A percentile compares a stretch with the other conserved stretches of the same genome.
Evolutionary conservation across 345 rosid species (phyloP).

Genomic region (Toxicodendron radicans): DNA sequence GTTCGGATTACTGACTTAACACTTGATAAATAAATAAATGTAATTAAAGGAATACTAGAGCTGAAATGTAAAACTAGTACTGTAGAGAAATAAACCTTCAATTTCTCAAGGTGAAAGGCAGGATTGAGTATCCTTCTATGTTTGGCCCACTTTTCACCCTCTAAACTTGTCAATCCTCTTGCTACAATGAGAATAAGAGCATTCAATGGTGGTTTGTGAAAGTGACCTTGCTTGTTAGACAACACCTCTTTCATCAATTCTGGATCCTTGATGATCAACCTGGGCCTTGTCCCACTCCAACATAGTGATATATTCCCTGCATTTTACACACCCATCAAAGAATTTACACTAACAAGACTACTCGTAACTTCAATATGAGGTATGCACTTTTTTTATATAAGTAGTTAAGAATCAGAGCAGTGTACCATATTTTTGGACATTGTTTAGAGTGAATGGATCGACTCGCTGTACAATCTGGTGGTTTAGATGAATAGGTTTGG

Average conservation of each 20-base stretch:
- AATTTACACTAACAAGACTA: no score
- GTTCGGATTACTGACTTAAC: no score
- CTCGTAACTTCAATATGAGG: background rate
- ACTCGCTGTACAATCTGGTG: conserved; percentile 41
- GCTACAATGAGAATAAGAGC: conserved; percentile 37
- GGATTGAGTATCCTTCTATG: conserved; percentile 46
- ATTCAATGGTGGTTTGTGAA: conserved; percentile 40
- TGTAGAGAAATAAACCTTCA: conserved; percentile 32
- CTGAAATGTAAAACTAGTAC: background rate
- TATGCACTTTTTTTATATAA: background rate
- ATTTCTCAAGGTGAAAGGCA: conserved; percentile 48
- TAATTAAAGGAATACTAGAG: background rate
- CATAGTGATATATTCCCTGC: conserved; percentile 45
- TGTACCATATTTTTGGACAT: conserved; percentile 39
- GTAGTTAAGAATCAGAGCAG: background rate
- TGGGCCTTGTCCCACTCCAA: conserved; percentile 49
- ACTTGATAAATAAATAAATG: no score
- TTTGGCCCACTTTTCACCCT: conserved; percentile 52
- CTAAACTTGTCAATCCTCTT: conserved; percentile 36
- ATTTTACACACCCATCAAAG: background rate
- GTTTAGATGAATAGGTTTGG: conserved; percentile 36
- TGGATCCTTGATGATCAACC: conserved; percentile 43
- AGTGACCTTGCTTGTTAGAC: conserved; percentile 45
- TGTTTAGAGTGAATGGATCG: conserved; percentile 32
- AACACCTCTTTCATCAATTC: conserved; percentile 41